Evolutionary conservation across 2,329 filamentous ascomycete genomes (phyloP), one percentile per base, ranked within the genome.

Genomic region (Beauveria caledonica): DNA sequence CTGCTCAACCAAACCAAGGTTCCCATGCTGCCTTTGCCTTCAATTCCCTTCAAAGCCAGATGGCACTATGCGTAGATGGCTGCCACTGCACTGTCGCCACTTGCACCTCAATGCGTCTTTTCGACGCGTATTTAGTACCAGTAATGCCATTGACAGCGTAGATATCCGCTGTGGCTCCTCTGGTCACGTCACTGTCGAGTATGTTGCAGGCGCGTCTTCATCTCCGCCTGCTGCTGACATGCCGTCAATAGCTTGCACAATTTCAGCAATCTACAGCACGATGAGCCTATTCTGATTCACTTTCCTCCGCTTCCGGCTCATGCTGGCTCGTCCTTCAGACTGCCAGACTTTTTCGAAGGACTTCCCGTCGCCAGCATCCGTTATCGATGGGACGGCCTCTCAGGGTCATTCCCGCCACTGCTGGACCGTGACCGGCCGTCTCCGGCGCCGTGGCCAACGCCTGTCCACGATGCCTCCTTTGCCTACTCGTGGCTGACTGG

Each of bases 361-460:
- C 74, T 73, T 40, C 77, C 82, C 1, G 76, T 81, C 0, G 82
- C 78, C 6, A 77, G 77, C 60, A 81, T 87, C 67, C 81, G 85
- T 67, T 87, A 86, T 68, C 77, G 84, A 17, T 87, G 85, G 84
- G 68, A 68, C 8, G 69, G 62, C 3, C 63, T 62, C 33, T 29
- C 40, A 4, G 19, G 66, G 45, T 66, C 65, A 44, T 56, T 54
- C 29, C 67, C 52, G 1, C 50, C 51, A 8, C 36, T 62, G 23
- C 25, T 44, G 39, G n/a, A 57, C 46, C 49, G 49, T 44, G 50
- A 62, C 55, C 48, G 23, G 59, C 44, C 55, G n/a, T 63, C 67
- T 15, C 69, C 70, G 6, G 66, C 74, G 1, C 68, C 69, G 55
- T 86, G 85, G 80, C 84, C 84, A 1, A 76, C 74, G 1, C 82